phyloP scores from a whole-genome alignment of 2,329 filamentous ascomycete species.

The Metarhizium album region DNA sequence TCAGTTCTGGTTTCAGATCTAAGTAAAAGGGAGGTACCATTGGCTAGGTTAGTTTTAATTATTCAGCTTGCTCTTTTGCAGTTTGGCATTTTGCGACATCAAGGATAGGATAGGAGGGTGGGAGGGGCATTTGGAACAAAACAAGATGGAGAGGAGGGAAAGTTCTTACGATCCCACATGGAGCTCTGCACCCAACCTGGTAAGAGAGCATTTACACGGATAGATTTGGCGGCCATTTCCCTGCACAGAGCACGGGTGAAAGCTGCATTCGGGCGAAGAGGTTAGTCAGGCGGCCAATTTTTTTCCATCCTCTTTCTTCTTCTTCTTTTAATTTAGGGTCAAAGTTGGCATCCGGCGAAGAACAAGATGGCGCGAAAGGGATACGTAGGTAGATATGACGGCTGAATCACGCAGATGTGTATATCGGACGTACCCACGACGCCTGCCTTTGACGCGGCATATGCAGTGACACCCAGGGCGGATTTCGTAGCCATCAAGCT shows the following conservation, averaged over 20 bases:
- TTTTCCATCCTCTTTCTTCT: no score
- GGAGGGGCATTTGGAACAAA: conserved; percentile 4
- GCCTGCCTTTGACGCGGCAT: conserved; percentile 73
- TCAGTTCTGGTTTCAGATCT: conserved; percentile 28
- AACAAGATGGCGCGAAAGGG: background rate
- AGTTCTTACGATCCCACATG: conserved; percentile 59
- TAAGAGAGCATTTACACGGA: conserved; percentile 71
- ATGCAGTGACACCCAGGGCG: conserved; percentile 59
- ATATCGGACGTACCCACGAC: conserved; percentile 46
- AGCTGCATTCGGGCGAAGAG: conserved; percentile 32
- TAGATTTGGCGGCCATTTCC: conserved; percentile 47
- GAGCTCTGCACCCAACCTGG: conserved; percentile 75
- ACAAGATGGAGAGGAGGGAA: conserved; percentile 6
- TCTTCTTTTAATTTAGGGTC: conserved; percentile 5
- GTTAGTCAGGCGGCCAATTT: background rate
- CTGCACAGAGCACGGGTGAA: conserved; percentile 57
- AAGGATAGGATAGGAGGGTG: background rate
- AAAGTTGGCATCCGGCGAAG: conserved; percentile 3
- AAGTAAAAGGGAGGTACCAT: conserved; percentile 26
- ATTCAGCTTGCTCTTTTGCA: background rate
- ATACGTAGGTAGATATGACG: conserved; percentile 6
- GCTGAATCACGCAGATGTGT: conserved; percentile 2
- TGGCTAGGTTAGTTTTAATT: conserved; percentile 17
- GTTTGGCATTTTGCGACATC: background rate
- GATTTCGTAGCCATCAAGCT: conserved; percentile 63